Base-by-base conservation (phyloP, 2,329 filamentous ascomycete genomes). In the Pyricularia pennisetigena region DNA sequence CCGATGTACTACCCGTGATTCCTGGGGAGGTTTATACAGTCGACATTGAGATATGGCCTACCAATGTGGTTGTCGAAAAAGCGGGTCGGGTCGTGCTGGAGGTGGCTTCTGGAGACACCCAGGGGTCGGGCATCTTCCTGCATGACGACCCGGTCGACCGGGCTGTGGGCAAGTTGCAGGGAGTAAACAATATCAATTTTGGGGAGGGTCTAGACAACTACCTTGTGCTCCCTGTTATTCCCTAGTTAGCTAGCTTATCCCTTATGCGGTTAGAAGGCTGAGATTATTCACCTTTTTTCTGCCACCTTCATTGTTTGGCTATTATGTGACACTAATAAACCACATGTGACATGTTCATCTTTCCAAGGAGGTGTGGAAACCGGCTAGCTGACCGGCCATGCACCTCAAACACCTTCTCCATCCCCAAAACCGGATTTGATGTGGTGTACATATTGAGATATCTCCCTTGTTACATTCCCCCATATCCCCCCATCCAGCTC, bases 11-110 rank as follows among this genome's bases (percentile, higher is more conserved):
- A 64, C 79, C 82, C 0, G 86, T 90, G 9, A 79, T 82, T 30
- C 77, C 80, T 0, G 84, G 83, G 0, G 82, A 86, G 68, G 78
- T 87, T 0, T 90, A 90, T 71, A 76, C 74, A 0, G 85, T 89
- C 0, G 87, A 90, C 70, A 78, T 90, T 0, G 87, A 90, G 74
- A 74, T 90, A 0, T 90, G 87, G 88, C 86, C 87, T 0, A 89
- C 87, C 0, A 87, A 87, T 69, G 85, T 89, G 0, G 77, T 88
- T 0, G 77, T 82, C 1, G 81, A 75, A 28, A 73, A 74, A 41
- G 86, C 86, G 0, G 83, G 80, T 0, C 81, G 78, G 72, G 71
- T 88, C 20, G 79, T 87, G 2, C 81, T 89, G 61, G 86, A 88
- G 74, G 78, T 88, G 2, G 75, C 80, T 6, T 81, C 79, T 62